Conservation (phyloP, 2,329 filamentous ascomycete species). For the Lomentospora prolificans region DNA sequence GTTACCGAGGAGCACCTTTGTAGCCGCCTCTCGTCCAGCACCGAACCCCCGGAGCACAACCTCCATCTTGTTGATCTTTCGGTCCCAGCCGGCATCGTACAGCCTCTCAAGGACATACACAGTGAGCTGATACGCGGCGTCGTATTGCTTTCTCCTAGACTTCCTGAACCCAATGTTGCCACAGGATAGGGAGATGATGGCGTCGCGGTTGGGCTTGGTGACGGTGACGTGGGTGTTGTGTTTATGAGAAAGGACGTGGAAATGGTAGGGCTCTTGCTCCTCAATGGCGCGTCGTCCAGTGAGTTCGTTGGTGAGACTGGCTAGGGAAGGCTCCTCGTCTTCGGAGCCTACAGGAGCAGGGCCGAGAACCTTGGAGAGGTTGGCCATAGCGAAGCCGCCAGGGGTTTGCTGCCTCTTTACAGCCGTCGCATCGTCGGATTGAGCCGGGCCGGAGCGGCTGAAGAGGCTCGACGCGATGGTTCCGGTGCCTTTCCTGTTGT, state of each 20-base stretch:
- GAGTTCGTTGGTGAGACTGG: slow-evolving; percentile 6
- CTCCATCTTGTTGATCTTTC: slow-evolving; percentile 68
- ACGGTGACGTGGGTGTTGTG: slow-evolving; percentile 95
- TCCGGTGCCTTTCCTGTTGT: slow-evolving; percentile 1
- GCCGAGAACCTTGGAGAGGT: slow-evolving; percentile 15
- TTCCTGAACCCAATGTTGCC: slow-evolving; percentile 93
- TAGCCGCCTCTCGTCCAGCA: slow-evolving; percentile 74
- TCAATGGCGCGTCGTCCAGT: slow-evolving; percentile 19
- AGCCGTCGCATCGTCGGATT: background rate
- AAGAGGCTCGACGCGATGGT: slow-evolving; percentile 5
- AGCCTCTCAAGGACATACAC: slow-evolving; percentile 77
- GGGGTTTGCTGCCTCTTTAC: background rate
- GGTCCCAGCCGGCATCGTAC: slow-evolving; percentile 68
- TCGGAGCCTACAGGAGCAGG: slow-evolving; percentile 7
- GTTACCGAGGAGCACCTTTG: slow-evolving; percentile 77
- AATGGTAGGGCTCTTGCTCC: slow-evolving; percentile 59
- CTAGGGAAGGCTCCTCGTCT: slow-evolving; percentile 6
- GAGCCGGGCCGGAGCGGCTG: background rate
- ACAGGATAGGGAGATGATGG: slow-evolving; percentile 69
- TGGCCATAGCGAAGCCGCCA: slow-evolving; percentile 3
- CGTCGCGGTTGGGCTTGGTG: slow-evolving; percentile 68
- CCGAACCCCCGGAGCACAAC: slow-evolving; percentile 80
- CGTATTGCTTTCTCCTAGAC: slow-evolving; percentile 68
- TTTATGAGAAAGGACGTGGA: slow-evolving; percentile 79
- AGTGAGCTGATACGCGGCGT: slow-evolving; percentile 83